Percentiles rank a stretch among this genome's conserved stretches.
Evolutionary conservation across 176 grass and related monocot species (phyloP).

Genomic region (Alopecurus myosuroides): DNA sequence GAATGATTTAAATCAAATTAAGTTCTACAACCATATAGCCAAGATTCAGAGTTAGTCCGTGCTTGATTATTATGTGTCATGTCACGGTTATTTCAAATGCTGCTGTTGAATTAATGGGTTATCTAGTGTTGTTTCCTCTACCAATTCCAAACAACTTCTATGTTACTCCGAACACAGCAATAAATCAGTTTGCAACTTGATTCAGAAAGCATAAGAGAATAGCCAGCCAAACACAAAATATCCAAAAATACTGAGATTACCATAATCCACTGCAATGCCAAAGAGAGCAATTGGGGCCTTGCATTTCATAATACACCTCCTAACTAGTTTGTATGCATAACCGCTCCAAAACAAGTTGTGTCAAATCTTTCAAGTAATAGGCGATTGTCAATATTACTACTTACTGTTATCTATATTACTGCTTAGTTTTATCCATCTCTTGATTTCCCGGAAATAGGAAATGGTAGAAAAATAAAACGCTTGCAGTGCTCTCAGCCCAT

Average conservation of each 20-base stretch:
- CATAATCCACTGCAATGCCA: not conserved
- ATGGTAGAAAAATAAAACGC: not conserved
- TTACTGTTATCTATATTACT: not conserved
- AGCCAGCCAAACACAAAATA: not conserved
- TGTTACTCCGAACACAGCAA: not conserved
- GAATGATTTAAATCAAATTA: not conserved
- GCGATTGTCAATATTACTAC: not conserved
- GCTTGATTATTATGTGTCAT: not conserved
- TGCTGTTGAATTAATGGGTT: not conserved
- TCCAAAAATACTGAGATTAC: not conserved
- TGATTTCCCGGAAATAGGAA: not conserved
- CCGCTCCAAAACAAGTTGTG: not conserved
- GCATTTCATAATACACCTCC: not conserved
- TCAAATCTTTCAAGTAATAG: not conserved
- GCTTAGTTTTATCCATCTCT: not conserved
- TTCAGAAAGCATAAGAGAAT: not conserved
- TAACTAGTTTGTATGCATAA: not conserved
- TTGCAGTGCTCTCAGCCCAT: not conserved
- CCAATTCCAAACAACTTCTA: not conserved
- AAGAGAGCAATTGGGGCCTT: not conserved
- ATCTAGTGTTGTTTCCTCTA: not conserved
- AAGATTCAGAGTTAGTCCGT: not conserved
- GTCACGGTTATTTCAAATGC: not conserved
- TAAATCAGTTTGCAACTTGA: not conserved
- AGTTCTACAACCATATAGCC: not conserved